Conservation (phyloP, 108 stramenopile genomes). For the Skeletonema potamos region DNA sequence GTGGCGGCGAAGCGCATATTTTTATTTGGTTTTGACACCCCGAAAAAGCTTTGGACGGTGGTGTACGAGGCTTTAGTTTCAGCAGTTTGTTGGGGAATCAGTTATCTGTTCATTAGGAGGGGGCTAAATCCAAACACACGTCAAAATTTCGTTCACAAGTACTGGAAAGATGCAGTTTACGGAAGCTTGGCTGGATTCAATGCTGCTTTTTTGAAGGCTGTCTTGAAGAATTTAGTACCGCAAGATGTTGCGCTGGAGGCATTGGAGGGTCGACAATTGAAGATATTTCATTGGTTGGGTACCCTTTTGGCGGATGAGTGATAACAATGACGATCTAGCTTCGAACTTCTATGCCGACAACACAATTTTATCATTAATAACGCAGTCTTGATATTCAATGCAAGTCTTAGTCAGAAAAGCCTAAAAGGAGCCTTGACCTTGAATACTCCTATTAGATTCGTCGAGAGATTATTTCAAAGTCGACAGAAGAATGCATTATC, state of each 20-base stretch:
- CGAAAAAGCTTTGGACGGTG: slow-evolving; percentile 80
- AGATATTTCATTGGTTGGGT: slow-evolving; percentile 38
- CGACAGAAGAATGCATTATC: no score
- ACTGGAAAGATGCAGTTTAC: slow-evolving; percentile 92
- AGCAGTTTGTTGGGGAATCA: slow-evolving; percentile 84
- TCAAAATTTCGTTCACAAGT: slow-evolving; percentile 69
- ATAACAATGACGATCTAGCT: background rate
- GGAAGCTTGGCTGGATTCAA: slow-evolving; percentile 91
- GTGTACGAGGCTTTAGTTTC: slow-evolving; percentile 83
- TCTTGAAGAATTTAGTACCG: slow-evolving; percentile 86
- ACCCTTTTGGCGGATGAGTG: slow-evolving; percentile 26
- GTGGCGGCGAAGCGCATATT: slow-evolving; percentile 79
- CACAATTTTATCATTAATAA: no score
- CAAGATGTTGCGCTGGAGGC: slow-evolving; percentile 56
- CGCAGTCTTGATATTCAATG: no score
- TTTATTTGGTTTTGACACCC: slow-evolving; percentile 84
- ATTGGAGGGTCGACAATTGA: slow-evolving; percentile 39
- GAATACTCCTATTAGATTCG: no score
- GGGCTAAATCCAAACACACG: slow-evolving; percentile 88
- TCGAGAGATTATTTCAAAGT: no score
- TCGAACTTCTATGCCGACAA: no score
- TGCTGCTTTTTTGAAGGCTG: slow-evolving; percentile 87
- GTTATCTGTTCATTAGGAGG: slow-evolving; percentile 81
- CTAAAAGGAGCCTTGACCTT: no score
- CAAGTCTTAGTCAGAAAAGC: no score